Evolutionary conservation across 805 yeast genomes (phyloP).

Genomic region (Ogataea haglerorum): DNA sequence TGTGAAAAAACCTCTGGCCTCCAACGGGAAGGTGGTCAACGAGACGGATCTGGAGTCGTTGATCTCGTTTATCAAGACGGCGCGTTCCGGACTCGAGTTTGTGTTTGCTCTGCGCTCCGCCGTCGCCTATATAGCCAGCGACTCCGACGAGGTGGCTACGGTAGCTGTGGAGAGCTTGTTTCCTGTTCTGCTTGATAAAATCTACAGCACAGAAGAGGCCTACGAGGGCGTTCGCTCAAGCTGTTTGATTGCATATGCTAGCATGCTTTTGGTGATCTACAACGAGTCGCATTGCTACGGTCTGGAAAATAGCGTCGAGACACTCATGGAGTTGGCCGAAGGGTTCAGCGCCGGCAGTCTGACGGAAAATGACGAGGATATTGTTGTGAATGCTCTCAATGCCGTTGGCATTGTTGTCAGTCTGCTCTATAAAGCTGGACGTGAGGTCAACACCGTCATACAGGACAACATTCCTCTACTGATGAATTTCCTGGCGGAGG

Average conservation of each 20-base stretch:
- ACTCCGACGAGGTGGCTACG: conserved; percentile 48
- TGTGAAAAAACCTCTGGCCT: conserved; percentile 37
- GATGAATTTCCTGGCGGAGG: conserved; percentile 40
- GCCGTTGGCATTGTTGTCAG: conserved; percentile 45
- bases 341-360: conserved; percentile 28
- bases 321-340: conserved; percentile 45
- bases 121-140: conserved; percentile 43
- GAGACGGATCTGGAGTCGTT: conserved; percentile 36
- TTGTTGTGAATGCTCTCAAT: conserved; percentile 44
- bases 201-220: conserved; percentile 13
- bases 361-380: conserved; percentile 36
- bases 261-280: conserved; percentile 40
- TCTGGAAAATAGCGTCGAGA: conserved; percentile 41
- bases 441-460: conserved; percentile 35
- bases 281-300: conserved; percentile 50
- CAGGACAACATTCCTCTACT: conserved; percentile 40
- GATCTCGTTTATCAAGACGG: conserved; percentile 31
- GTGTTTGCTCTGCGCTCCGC: conserved; percentile 38
- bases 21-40: conserved; percentile 28
- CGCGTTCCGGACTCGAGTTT: conserved; percentile 35
- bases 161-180: conserved; percentile 28
- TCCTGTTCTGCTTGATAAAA: conserved; percentile 26
- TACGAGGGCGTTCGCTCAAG: conserved; percentile 13
- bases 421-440: conserved; percentile 38
- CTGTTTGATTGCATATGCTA: conserved; percentile 26